These are phyloP conservation scores for Phaeophleospora eucalypticola DNA, from an alignment of 2,329 filamentous ascomycete species.

Conservation along the genomic window DNA sequence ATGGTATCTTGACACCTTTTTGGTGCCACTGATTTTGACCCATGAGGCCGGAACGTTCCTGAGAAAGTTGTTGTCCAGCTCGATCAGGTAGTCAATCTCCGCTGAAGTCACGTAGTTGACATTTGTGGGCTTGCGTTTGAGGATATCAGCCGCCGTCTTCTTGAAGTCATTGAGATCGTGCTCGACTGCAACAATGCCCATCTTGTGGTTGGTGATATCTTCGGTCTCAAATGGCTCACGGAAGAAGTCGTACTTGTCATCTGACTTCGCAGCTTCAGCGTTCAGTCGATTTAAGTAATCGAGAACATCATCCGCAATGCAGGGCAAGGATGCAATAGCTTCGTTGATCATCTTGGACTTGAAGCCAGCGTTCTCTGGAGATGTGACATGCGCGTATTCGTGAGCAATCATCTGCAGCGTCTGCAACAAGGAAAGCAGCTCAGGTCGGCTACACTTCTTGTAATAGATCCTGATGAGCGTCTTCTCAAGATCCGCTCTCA, in stretches of 20 bases:
- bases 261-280: slow-evolving; percentile 70
- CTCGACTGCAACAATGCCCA: slow-evolving; percentile 91
- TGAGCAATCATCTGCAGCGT: slow-evolving; percentile 75
- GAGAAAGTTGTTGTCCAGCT: slow-evolving; percentile 77
- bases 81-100: slow-evolving; percentile 91
- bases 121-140: slow-evolving; percentile 65
- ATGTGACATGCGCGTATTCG: slow-evolving; percentile 67
- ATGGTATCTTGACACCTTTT: slow-evolving; percentile 87
- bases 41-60: slow-evolving; percentile 90
- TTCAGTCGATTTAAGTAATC: slow-evolving; percentile 82
- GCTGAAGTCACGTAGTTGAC: slow-evolving; percentile 78
- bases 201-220: slow-evolving; percentile 80
- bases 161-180: slow-evolving; percentile 80
- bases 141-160: slow-evolving; percentile 62
- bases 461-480: slow-evolving; percentile 96
- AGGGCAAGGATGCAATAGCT: slow-evolving; percentile 70
- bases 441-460: slow-evolving; percentile 85
- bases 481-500: slow-evolving; percentile 81
- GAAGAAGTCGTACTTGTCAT: slow-evolving; percentile 96
- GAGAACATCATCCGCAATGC: slow-evolving; percentile 68
- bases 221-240: slow-evolving; percentile 82
- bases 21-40: slow-evolving; percentile 92
- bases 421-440: slow-evolving; percentile 80
- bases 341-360: slow-evolving; percentile 63
- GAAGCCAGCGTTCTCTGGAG: slow-evolving; percentile 66